These are phyloP conservation scores for Pyronema domesticum DNA, from an alignment of 495 filamentous ascomycete genomes.

Conservation along the genomic window DNA sequence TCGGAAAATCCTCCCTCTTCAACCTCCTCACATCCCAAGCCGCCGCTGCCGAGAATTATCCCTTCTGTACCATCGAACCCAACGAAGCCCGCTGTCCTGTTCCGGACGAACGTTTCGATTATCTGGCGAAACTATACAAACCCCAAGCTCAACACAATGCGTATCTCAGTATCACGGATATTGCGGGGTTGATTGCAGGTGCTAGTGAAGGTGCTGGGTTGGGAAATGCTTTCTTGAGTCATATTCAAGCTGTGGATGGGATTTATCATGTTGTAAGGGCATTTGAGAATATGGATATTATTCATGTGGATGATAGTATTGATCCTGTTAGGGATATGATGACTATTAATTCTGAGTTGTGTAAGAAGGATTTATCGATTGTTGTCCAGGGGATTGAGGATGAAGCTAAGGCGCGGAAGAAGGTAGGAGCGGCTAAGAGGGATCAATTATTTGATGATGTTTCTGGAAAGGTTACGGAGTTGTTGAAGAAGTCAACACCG, in stretches of 20 bases:
- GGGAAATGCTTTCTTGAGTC: constrained; percentile 22
- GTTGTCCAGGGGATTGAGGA: constrained; percentile 20
- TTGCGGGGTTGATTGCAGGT: constrained; percentile 24
- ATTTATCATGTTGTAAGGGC: constrained; percentile 24
- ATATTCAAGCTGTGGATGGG: constrained; percentile 24
- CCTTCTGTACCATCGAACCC: constrained; percentile 23
- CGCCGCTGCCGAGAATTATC: constrained; percentile 20
- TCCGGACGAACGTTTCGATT: constrained; percentile 21
- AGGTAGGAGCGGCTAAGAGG: constrained; percentile 23
- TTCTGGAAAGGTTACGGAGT: constrained; percentile 13
- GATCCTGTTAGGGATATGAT: constrained; percentile 24
- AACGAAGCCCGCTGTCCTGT: constrained; percentile 23
- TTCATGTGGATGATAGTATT: constrained; percentile 18
- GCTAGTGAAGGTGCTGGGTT: constrained; percentile 22
- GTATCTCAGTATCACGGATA: constrained; percentile 24
- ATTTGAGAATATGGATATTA: constrained; percentile 22
- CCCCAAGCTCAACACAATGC: constrained; percentile 20
- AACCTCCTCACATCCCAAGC: constrained; percentile 22
- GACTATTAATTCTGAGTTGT: constrained; percentile 25
- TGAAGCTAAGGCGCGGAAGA: constrained; percentile 20
- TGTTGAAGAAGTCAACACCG: constrained; percentile 23
- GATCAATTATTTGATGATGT: constrained; percentile 23
- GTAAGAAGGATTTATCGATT: constrained; percentile 26
- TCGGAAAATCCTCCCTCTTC: constrained; percentile 27
- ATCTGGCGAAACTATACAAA: constrained; percentile 21